Base-by-base conservation (phyloP, 106 monocot genomes). In the Dendrobium huoshanense region DNA sequence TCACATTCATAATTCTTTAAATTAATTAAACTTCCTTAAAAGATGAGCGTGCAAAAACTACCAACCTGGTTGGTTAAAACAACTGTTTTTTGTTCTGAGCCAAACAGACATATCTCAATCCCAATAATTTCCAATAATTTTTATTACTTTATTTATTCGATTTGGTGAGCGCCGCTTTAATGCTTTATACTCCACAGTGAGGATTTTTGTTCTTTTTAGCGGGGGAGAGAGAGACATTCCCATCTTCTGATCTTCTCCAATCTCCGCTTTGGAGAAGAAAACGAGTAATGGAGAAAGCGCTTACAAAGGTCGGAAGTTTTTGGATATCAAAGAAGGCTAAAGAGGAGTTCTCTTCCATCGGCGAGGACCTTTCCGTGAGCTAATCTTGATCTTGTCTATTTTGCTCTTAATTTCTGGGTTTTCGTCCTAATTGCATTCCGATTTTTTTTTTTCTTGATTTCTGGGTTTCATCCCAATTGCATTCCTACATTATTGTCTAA, bases 281-380 rank as follows among this genome's bases (percentile, higher is more conserved):
- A 55, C 64, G 49, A 72, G 61, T 7, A 79, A 94, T 97, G 97
- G 97, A 97, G 89, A 97, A 91, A 79, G 94, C 94, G 13, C 80
- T 97, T 77, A 89, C 86, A 24, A 97, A 89, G 79, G 86, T 97
- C 13, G 87, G 92, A 73, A 94, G 94, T 91, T 94, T 97, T 58
- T 86, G 87, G 80, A 89, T 97, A 64, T 92, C 97, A 9, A 90
- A 80, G 88, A 94, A 92, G 65, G 97, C 94, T 81, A 97, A 97
- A 65, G 92, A 97, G 72, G 97, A 97, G 89, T 84, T 97, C 86
- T 85, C 92, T 43, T 92, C 97, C 81, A 97, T 97, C 74, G 90
- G 94, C 54, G 94, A 87, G 44, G 97, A 97, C 59, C 87, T 97
- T 81, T 97, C 97, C 42, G 97, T 97, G 78, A 92, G 92, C 84